Base-by-base conservation (phyloP, 2,329 filamentous ascomycete species). In the Endocalyx cinctus region DNA sequence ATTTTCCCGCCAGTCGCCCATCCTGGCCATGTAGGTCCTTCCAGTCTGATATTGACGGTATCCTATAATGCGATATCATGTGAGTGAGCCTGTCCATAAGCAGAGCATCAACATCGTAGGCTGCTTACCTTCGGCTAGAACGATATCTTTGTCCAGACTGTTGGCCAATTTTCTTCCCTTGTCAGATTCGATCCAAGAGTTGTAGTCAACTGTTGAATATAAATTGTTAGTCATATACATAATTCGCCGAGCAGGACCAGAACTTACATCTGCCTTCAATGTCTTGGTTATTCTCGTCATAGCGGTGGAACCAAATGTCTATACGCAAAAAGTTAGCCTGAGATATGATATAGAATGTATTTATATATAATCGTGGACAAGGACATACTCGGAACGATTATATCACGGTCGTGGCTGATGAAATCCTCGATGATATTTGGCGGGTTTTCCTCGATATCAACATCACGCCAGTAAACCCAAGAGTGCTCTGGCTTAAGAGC, bases 391-490 rank as follows among this genome's bases (percentile, higher is more conserved):
- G 92, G 92, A 49, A 97, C 90, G 37, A 98, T 67, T 38, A 98
- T 77, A 59, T 98, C 92, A 55, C 82, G 81, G 59, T 98, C 86
- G 54, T 97, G 92, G 14, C 87, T 86, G 51, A 94, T 84, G 49
- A 98, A 94, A 54, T 98, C 92, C 65, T 98, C 89, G 20, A 98
- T 70, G 41, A 98, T 94, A 54, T 77, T 82, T 43, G 76, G 74
- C 2, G 90, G 87, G 58, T 84, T 94, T 55, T 98, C 89, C 29
- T 86, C 80, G 50, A 98, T 96, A 60, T 98, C 92, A 31, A 95
- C 89, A 59, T 98, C 92, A 39, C 92, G 79, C 92, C 92, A 98
- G 62, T 96, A 97, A 7, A 97, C 89, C 92, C 92, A 98, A 7
- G 88, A 90, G 58, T 98, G 92, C 41, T 97, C 88, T 0, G 88